Evolutionary conservation across 805 yeast genomes (phyloP).

Genomic region (Yarrowia sp.): DNA sequence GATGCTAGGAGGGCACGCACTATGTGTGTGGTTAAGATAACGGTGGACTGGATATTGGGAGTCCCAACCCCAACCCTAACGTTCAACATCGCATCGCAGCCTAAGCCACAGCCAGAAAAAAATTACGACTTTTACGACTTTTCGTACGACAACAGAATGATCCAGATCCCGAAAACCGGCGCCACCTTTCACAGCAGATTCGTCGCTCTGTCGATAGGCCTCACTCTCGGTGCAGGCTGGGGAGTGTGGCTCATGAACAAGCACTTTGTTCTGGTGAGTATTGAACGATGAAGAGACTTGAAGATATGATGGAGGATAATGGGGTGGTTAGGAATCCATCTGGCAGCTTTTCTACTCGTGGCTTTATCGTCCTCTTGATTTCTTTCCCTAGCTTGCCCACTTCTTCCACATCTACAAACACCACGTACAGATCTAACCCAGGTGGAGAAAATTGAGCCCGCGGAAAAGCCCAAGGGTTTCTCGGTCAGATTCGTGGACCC

Average conservation of each 20-base stretch:
- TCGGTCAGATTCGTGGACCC: conserved; percentile 3
- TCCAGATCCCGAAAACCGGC: background rate
- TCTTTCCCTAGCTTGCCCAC: background rate
- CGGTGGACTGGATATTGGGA: conserved; percentile 2
- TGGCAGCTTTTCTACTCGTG: too few species aligned
- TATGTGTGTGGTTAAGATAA: conserved; percentile 1
- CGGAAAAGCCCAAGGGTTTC: background rate
- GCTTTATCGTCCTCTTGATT: too few species aligned
- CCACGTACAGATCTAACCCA: too few species aligned
- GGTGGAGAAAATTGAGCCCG: conserved; percentile 12
- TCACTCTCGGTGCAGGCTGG: conserved; percentile 6
- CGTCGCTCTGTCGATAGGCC: conserved; percentile 3
- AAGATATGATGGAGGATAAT: too few species aligned
- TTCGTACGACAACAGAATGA: background rate
- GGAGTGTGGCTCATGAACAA: conserved; percentile 23
- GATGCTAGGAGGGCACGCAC: background rate
- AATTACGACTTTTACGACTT: background rate
- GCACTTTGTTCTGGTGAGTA: conserved; percentile 6
- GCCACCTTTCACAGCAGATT: conserved; percentile 18
- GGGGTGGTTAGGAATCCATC: too few species aligned
- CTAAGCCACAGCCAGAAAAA: background rate
- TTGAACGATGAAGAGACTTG: too few species aligned
- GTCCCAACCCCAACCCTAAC: background rate
- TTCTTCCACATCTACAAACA: background rate
- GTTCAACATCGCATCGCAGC: background rate